Conservation (phyloP, 2,329 filamentous ascomycete genomes). For the Lachnellula hyalina region DNA sequence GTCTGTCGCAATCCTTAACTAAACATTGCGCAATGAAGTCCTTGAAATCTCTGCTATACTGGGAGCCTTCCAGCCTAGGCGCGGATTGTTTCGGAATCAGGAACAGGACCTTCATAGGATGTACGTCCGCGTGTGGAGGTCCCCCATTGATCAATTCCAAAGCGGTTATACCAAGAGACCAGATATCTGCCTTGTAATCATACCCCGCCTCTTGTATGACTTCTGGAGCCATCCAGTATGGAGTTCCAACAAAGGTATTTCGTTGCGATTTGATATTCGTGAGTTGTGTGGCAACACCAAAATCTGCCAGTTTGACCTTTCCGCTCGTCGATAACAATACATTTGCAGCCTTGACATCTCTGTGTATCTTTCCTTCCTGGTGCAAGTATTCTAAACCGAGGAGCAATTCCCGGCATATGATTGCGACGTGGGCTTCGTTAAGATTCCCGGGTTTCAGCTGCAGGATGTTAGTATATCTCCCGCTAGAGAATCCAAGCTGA, state of each 20-base stretch:
- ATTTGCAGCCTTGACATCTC: slow-evolving; percentile 96
- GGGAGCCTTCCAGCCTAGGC: slow-evolving; percentile 71
- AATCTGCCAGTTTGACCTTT: slow-evolving; percentile 94
- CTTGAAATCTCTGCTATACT: slow-evolving; percentile 85
- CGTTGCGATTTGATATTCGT: slow-evolving; percentile 97
- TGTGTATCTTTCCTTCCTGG: slow-evolving; percentile 88
- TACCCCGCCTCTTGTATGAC: slow-evolving; percentile 83
- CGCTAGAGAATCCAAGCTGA: neutral
- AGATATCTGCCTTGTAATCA: slow-evolving; percentile 89
- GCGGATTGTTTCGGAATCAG: slow-evolving; percentile 85
- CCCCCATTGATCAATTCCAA: slow-evolving; percentile 87
- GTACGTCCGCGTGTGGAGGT: slow-evolving; percentile 77
- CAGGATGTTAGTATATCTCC: slow-evolving; percentile 13
- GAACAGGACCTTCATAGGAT: slow-evolving; percentile 92
- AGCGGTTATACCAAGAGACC: slow-evolving; percentile 87
- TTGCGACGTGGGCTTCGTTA: slow-evolving; percentile 83
- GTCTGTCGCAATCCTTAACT: slow-evolving; percentile 81
- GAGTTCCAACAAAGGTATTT: slow-evolving; percentile 95
- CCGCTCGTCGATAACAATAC: slow-evolving; percentile 86
- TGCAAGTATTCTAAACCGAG: slow-evolving; percentile 90
- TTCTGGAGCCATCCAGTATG: slow-evolving; percentile 96
- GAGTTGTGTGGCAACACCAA: slow-evolving; percentile 92
- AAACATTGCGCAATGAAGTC: slow-evolving; percentile 90
- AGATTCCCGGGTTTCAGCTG: slow-evolving; percentile 88
- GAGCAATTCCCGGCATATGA: slow-evolving; percentile 88